Base-by-base conservation (phyloP, 345 rosid genomes). In the Viola odorata region DNA sequence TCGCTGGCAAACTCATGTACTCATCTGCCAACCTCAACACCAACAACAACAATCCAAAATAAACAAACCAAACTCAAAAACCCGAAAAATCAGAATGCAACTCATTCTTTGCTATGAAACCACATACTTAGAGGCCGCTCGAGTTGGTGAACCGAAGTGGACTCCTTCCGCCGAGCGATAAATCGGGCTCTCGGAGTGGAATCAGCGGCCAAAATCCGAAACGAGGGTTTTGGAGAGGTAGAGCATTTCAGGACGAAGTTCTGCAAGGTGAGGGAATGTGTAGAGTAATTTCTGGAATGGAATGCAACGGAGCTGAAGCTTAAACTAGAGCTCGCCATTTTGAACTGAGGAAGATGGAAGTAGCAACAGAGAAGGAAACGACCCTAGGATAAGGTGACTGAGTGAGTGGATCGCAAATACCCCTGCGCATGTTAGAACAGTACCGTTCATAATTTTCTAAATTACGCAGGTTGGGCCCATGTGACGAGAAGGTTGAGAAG, bases 1-100 rank as follows among this genome's bases (percentile, higher is more conserved):
- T 89, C 37, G 96, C 96, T 8, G 96, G 98, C 84, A 89, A 81
- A 77, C 96, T 87, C 96, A 89, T 92, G 71, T 92, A 89, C 74
- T 89, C 96, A 63, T 67, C 96, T 92, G 77, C 67, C 74, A 52
- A 50, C 45, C 36, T n/a, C 45, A 17, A n/a, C 23, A 13, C 42
- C 16, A n/a, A 23, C 6, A 36, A 13, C 1, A 53, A 54, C 15
- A 49, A 68, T n/a, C n/a, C n/a, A 47, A 57, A 58, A 49, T 44
- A 65, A 58, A 36, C 45, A 51, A 36, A 58, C 23, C 14, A 40
- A 38, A 60, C 41, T 11, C 5, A 57, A 23, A 23, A 41, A 47
- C 45, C 50, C 3, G 0, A n/a, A 62, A 23, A 23, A 23, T 23
- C 32, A 23, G 32, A 23, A 23, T 23, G 2, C 32, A 23, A 23